These are phyloP conservation scores for Odontarrhena argentea DNA, from an alignment of 345 rosid genomes.

Conservation along the genomic window DNA sequence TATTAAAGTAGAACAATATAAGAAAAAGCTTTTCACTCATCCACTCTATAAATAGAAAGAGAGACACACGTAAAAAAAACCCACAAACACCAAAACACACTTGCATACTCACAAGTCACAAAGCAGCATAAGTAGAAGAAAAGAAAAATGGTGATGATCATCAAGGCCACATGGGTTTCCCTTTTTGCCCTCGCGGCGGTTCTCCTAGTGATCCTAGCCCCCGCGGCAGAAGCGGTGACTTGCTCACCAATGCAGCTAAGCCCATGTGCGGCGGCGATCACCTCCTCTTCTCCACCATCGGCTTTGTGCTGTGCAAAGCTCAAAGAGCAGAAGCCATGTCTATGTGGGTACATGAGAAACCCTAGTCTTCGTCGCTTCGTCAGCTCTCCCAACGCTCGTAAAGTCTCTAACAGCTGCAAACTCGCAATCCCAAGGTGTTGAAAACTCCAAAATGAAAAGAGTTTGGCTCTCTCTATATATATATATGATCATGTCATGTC, in stretches of 20 bases:
- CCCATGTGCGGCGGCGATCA: slow-evolving; percentile 78
- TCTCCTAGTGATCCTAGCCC: slow-evolving; percentile 48
- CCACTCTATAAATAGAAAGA: slow-evolving; percentile 61
- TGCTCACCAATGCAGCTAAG: slow-evolving; percentile 82
- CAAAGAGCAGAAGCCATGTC: slow-evolving; percentile 85
- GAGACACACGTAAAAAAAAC: slow-evolving; percentile 19
- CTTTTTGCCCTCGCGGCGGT: slow-evolving; percentile 40
- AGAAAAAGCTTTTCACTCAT: slow-evolving; percentile 23
- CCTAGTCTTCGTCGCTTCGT: slow-evolving; percentile 69
- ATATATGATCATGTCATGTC: slow-evolving; percentile 7
- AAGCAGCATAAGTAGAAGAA: slow-evolving; percentile 28
- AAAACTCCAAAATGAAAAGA: neutral
- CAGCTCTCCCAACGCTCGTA: slow-evolving; percentile 86
- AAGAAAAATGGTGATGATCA: slow-evolving; percentile 32
- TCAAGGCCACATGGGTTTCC: slow-evolving; percentile 52
- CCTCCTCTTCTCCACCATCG: slow-evolving; percentile 68
- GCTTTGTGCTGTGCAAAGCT: slow-evolving; percentile 72
- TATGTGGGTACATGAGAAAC: slow-evolving; percentile 80
- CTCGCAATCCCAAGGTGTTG: slow-evolving; percentile 89
- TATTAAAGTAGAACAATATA: slow-evolving; percentile 10
- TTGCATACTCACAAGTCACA: slow-evolving; percentile 9
- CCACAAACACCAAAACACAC: slow-evolving; percentile 23
- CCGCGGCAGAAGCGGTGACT: slow-evolving; percentile 62
- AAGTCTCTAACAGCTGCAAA: slow-evolving; percentile 78
- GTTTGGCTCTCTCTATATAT: slow-evolving; percentile 5